Base-by-base conservation (phyloP, 75 land plant genomes). In the Picea glauca region DNA sequence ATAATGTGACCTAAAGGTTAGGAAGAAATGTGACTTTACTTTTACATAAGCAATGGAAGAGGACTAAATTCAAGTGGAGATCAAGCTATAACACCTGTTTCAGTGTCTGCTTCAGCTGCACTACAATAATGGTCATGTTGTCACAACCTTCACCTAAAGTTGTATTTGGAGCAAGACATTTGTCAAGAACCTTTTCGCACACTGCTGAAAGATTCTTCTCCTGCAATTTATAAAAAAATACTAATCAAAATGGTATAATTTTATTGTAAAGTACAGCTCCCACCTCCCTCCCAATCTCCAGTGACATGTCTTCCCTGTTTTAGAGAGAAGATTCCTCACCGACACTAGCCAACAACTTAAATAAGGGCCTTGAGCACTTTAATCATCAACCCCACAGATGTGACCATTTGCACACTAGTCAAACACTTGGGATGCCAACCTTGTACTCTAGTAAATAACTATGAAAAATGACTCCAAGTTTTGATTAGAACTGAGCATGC, bases 91-190 rank as follows among this genome's bases (percentile, higher is more conserved):
- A 43, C 74, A 40, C n/a, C n/a, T 70, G 13, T 35, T 43, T 70
- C 43, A 43, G 6, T 43, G 40, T 20, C 46, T 20, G 60, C 78
- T 78, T 81, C 31, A 84, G 76, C 68, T 84, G 83, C 30, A 84
- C 86, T 75, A 84, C 72, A 75, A 84, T 84, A 43, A 84, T 76
- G 78, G 84, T 84, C 86, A 84, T 84, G 46, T 84, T 84, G 76
- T 84, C 86, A 73, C 86, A 84, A n/a, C 86, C 86, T 81, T 84
- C 86, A 56, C 75, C 76, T 56, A 70, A 60, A 21, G 67, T 18
- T 43, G 80, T 81, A 75, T 61, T 84, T 59, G 86, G 86, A 60
- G 86, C 74, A 78, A 84, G 75, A 63, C 86, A 84, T 35, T 77
- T 60, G 75, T 84, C 86, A 2, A 84, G 84, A 58, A 84, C 64